Conservation (phyloP, 1,284 basidiomycete genomes). For the Trichosporon coremiiforme region DNA sequence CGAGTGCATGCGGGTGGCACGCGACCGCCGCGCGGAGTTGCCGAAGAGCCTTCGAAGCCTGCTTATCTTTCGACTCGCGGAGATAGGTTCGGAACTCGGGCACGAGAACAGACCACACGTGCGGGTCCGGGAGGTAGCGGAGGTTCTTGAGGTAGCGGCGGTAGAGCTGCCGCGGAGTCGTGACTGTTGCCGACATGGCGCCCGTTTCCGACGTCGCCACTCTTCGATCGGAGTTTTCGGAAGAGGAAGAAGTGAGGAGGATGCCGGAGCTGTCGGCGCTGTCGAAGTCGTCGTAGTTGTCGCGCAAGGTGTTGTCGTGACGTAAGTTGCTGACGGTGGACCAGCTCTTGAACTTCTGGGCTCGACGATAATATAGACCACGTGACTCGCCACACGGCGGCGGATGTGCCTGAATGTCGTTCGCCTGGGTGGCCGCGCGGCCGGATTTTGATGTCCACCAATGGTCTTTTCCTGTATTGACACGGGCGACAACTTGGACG, state of each 20-base stretch:
- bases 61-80: not conserved
- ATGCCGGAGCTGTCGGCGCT: not conserved
- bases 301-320: not conserved
- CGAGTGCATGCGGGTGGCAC: constrained; percentile 47
- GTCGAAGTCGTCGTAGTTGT: not conserved
- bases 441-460: constrained; percentile 13
- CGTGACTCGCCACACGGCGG: not conserved
- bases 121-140: constrained; percentile 45
- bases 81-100: constrained; percentile 33
- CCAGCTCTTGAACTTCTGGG: not conserved
- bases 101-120: constrained; percentile 42
- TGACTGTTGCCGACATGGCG: not conserved
- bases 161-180: constrained; percentile 30
- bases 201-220: too few relatives aligned
- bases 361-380: constrained; percentile 7
- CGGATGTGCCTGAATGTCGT: not conserved
- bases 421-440: not conserved
- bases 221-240: too few relatives aligned
- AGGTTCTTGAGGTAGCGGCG: constrained; percentile 42
- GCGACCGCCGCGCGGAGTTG: constrained; percentile 44
- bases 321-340: not conserved
- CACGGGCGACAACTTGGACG: not conserved
- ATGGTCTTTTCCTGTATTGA: constrained; percentile 6
- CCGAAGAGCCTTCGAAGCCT: constrained; percentile 34
- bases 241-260: too few relatives aligned